Base-by-base conservation (phyloP, 1,284 basidiomycete genomes). In the Cutaneotrichosporon sp. region DNA sequence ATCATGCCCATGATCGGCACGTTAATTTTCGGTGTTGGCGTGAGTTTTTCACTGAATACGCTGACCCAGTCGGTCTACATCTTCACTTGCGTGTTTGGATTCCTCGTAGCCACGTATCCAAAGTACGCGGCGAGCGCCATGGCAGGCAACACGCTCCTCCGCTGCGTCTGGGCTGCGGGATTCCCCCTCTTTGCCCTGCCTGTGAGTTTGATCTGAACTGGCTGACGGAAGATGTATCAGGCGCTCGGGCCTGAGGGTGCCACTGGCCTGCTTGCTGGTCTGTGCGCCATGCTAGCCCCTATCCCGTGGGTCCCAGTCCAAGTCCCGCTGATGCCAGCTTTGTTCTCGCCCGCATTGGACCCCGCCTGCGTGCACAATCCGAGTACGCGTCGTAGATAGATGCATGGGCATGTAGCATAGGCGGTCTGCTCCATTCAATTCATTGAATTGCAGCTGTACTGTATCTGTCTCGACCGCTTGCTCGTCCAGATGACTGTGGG, bases 51-150 rank as follows among this genome's bases (percentile, higher is more conserved):
- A 11, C 22, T 10, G 6, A 11, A 11, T 11, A 26, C 8, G 49
- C 49, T 51, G 22, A 51, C 49, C 22, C 49, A 51, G 49, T 51
- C 49, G 7, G 49, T 51, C 7, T 51, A 51, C 49, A 51, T 51
- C 49, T 51, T 51, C 49, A 51, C 49, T 3, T 51, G 49, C 49
- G 49, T 51, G 22, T 51, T 51, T 14, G 49, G 49, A 21, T 51
- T 51, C 30, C 49, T 51, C 14, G 49, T 51, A 9, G 49, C 49
- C 21, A 51, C 49, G 22, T 51, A 51, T 22, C 49, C 49, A 5
- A 51, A 51, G 49, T 51, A 51, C 49, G 49, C 49, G 4, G 49
- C 49, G 5, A 51, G 49, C 26, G 49, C 49, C 3, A 51, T 51
- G 49, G 49, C 49, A 10, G 49, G 49, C 10, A 51, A 51, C 49